Evolutionary conservation across 352 stramenopile genomes (phyloP), one percentile per base, ranked within the genome.

Genomic region (Pythium phragmiticola): DNA sequence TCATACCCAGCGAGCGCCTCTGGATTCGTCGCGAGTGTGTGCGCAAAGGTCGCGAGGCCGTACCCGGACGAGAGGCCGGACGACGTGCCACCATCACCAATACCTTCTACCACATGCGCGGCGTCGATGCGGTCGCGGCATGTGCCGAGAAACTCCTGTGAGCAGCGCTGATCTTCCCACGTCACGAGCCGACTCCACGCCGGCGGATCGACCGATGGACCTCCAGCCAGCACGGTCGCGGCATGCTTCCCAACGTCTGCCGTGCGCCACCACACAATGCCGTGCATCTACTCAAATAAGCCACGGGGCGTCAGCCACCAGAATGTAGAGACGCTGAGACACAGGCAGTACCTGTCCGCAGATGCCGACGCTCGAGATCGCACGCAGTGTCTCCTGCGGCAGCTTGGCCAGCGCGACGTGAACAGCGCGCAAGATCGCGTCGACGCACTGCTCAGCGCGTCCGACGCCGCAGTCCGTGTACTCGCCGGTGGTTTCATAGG

Each of bases 101-200:
- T 12, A 7, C 0, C 28, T 36, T 57, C 13, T 62, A 39, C 7
- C 34, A 39, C 7, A 13, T 67, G 37, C 21, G 34, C 30, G 1
- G 21, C 19, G 16, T 53, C 23, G 12, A 66, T n/a, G 5, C 33
- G 43, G 0, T 23, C 19, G 13, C 37, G 54, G 57, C 73, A 87
- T 2, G 69, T 28, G 0, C 69, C 47, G 5, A 94, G 60, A 53
- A 90, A 91, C n/a, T 41, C 64, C 19, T 67, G 53, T 36, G 80
- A 80, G 56, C 86, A 94, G 34, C 86, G 81, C 70, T 87, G 76
- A 30, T 94, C 86, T 58, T 94, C 79, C 86, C 86, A 94, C 48
- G 83, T 92, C 23, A 92, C 70, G 17, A 94, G 54, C 8, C 76
- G 62, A 23, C 78, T 90, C 86, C 86, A 94, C 16, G 51, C 47